Conservation (phyloP, 331 rosid genomes). For the Quercus lobata region DNA sequence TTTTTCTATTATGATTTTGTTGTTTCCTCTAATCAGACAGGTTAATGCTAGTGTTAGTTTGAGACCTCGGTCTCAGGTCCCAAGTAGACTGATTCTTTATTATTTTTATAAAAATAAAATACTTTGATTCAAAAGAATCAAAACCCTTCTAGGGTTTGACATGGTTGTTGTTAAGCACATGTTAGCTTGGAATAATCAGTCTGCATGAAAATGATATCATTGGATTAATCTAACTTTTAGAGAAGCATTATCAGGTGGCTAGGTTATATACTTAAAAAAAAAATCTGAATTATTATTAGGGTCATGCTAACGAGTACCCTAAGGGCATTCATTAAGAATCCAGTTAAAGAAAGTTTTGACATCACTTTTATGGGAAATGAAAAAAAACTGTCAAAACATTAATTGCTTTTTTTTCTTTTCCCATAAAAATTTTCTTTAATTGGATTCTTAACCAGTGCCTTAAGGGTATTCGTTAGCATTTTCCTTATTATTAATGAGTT, state of each 20-base stretch:
- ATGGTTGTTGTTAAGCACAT: background rate
- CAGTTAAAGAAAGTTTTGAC: too few species aligned
- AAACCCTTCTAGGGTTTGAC: background rate
- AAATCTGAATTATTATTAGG: background rate
- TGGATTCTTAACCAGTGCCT: too few species aligned
- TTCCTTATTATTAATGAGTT: background rate
- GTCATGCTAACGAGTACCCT: too few species aligned
- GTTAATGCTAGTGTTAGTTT: constrained; percentile 1
- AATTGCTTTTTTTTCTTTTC: too few species aligned
- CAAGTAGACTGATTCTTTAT: background rate
- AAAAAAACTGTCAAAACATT: too few species aligned
- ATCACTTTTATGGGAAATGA: too few species aligned
- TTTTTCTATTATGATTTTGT: constrained; percentile 19
- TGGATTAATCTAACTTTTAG: background rate
- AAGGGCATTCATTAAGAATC: too few species aligned
- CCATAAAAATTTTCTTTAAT: too few species aligned
- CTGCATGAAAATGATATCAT: background rate
- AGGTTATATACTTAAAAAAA: background rate
- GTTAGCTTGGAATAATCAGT: background rate
- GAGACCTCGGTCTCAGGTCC: background rate
- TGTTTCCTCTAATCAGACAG: constrained; percentile 57
- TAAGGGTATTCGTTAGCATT: too few species aligned
- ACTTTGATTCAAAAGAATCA: background rate
- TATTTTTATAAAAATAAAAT: background rate
- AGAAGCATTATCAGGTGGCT: background rate